Conservation (phyloP, 2,329 filamentous ascomycete genomes). For the Fusarium sp. region DNA sequence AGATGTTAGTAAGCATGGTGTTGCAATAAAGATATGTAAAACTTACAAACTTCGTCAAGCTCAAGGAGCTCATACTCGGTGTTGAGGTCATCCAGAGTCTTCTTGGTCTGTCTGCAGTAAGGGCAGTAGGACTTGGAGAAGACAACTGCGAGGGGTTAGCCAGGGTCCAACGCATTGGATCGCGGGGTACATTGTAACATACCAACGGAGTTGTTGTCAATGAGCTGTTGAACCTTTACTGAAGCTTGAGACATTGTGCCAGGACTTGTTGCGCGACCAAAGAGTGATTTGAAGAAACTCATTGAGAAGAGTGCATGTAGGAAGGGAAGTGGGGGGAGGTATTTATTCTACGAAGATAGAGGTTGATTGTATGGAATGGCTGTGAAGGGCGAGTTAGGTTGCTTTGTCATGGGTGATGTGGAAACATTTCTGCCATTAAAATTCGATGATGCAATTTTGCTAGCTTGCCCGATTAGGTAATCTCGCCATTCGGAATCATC, state of each 20-base stretch:
- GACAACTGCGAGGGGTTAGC: conserved; percentile 70
- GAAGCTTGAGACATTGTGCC: conserved; percentile 85
- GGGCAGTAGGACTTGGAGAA: conserved; percentile 99
- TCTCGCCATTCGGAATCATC: conserved; percentile 28
- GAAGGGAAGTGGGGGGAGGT: conserved; percentile 23
- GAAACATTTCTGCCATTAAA: conserved; percentile 24
- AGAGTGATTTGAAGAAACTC: conserved; percentile 80
- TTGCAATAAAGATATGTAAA: not conserved
- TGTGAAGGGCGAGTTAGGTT: conserved; percentile 15
- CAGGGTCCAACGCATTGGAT: not conserved
- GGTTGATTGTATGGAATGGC: conserved; percentile 10
- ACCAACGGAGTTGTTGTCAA: conserved; percentile 90
- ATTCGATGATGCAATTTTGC: conserved; percentile 47
- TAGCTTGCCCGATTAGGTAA: conserved; percentile 20
- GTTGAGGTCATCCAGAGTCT: conserved; percentile 74
- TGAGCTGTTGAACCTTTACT: conserved; percentile 85
- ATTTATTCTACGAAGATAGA: conserved; percentile 37
- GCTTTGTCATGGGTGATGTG: conserved; percentile 42
- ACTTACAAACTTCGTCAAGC: conserved; percentile 85
- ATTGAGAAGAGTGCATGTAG: conserved; percentile 53
- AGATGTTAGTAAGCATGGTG: conserved; percentile 34
- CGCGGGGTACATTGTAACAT: conserved; percentile 51
- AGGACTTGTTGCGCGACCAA: conserved; percentile 71
- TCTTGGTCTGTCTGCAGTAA: conserved; percentile 87
- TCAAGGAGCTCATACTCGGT: conserved; percentile 83